Percentiles rank a stretch among this genome's conserved stretches.
These are phyloP conservation scores for Boletus subparvulus DNA, from an alignment of 768 basidiomycete genomes.

Conservation along the genomic window DNA sequence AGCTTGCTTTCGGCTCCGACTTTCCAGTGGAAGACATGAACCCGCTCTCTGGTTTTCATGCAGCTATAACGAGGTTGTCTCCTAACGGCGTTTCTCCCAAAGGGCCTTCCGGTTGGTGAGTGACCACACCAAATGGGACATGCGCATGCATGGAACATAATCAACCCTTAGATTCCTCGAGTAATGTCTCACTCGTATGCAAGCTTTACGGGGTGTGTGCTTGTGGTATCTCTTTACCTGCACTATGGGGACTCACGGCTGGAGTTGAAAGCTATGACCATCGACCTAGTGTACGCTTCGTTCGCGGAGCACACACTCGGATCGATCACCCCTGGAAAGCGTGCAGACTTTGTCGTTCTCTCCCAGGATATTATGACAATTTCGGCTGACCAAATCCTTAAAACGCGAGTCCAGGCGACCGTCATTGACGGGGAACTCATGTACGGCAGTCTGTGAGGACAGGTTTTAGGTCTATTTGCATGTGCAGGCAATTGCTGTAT, in stretches of 20 bases:
- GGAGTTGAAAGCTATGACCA: conserved; percentile 68
- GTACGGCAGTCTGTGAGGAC: conserved; percentile 40
- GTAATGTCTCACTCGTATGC: conserved; percentile 68
- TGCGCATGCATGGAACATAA: too few relatives aligned
- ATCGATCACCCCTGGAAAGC: conserved; percentile 75
- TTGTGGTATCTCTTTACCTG: neutral
- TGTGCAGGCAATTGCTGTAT: too few relatives aligned
- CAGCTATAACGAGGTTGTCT: conserved; percentile 78
- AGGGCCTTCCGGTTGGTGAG: conserved; percentile 80
- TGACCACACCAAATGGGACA: neutral
- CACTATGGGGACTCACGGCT: neutral
- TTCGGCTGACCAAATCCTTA: conserved; percentile 55
- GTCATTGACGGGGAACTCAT: conserved; percentile 69
- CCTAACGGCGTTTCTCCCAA: conserved; percentile 74
- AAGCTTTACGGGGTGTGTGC: conserved; percentile 67
- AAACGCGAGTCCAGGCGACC: conserved; percentile 69
- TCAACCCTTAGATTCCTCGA: conserved; percentile 67
- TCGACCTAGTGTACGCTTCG: conserved; percentile 84
- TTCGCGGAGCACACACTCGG: conserved; percentile 75
- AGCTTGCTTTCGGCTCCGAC: conserved; percentile 82
- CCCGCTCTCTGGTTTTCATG: conserved; percentile 82
- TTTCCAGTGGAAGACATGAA: conserved; percentile 88
- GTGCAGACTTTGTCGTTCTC: conserved; percentile 84
- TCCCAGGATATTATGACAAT: conserved; percentile 80
- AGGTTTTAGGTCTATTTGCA: neutral